Conservation (phyloP, 164 flowering plant species). For the Brasenia schreberi region DNA sequence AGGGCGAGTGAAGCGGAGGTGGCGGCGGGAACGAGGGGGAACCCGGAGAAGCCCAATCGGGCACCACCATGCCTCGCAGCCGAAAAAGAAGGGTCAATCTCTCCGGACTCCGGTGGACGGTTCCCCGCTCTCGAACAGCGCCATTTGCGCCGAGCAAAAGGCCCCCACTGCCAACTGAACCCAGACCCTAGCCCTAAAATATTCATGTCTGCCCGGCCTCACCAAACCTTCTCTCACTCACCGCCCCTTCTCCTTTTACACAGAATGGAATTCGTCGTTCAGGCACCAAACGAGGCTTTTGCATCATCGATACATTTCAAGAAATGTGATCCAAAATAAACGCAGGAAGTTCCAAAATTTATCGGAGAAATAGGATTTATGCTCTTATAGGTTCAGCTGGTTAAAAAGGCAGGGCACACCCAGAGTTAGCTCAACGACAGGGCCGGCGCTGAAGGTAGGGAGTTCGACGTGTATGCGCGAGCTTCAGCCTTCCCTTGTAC, state of each 20-base stretch:
- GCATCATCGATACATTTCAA: too few relatives aligned
- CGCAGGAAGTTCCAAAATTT: too few relatives aligned
- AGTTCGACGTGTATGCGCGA: too few relatives aligned
- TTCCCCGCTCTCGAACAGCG: conserved; percentile 3
- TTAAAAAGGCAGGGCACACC: too few relatives aligned
- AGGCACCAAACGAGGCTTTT: too few relatives aligned
- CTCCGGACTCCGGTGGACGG: not conserved
- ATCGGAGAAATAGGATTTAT: too few relatives aligned
- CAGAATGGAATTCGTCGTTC: too few relatives aligned
- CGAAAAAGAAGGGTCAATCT: not conserved
- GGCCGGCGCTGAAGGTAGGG: too few relatives aligned
- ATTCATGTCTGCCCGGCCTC: conserved; percentile 17
- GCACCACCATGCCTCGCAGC: conserved; percentile 11
- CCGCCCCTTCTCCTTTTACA: not conserved
- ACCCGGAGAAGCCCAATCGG: conserved; percentile 15
- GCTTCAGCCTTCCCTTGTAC: too few relatives aligned
- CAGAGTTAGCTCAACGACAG: too few relatives aligned
- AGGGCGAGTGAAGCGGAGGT: conserved; percentile 68
- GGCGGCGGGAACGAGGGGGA: conserved; percentile 62
- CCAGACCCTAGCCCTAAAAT: conserved; percentile 21
- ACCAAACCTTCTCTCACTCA: not conserved
- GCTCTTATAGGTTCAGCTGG: too few relatives aligned
- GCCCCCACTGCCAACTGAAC: conserved; percentile 29
- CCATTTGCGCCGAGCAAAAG: conserved; percentile 6
- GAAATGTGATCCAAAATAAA: too few relatives aligned